Base-by-base conservation (phyloP, 306 rosid genomes). In the Vigna radiata region DNA sequence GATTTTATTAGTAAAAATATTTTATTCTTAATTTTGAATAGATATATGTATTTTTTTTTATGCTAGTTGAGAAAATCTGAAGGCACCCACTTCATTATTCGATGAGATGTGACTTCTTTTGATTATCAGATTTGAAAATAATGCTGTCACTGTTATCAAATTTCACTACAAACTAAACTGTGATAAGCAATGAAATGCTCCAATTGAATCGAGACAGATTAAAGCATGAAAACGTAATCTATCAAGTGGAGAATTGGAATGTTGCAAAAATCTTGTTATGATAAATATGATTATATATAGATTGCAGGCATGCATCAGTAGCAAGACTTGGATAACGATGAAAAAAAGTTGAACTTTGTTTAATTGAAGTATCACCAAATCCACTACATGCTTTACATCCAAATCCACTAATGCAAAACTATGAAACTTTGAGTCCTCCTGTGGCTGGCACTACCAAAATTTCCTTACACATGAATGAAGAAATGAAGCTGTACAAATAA, bases 401-500 rank as follows among this genome's bases (percentile, higher is more conserved):
- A 85, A 70, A 75, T 85, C 78, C 55, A 81, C 73, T 62, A 76
- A 77, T 68, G 80, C 86, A 89, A 79, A 69, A 79, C 82, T 61
- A 79, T 81, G 62, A 68, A 81, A 61, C 68, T 70, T 83, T 79
- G 72, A 85, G 87, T 84, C 75, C 86, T 75, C 79, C 75, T 79
- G 72, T 62, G 77, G 72, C 81, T 29, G 83, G 70, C 85, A 80
- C 97, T 90, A 88, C 91, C 97, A 95, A 92, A 92, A 89, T 92
- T 92, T 92, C 92, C 89, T 89, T 92, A 86, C 94, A 90, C 91
- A 83, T 90, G 97, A 95, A 92, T 89, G 90, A 95, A 92, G 92
- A 92, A 87, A 84, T 92, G 91, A 84, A 88, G 87, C 99, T 95
- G 99, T 95, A 92, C 99, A 95, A 89, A 88, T 86, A 86, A 89